Evolutionary conservation across 108 stramenopile genomes (phyloP).

Genomic region (Skeletonema potamos): DNA sequence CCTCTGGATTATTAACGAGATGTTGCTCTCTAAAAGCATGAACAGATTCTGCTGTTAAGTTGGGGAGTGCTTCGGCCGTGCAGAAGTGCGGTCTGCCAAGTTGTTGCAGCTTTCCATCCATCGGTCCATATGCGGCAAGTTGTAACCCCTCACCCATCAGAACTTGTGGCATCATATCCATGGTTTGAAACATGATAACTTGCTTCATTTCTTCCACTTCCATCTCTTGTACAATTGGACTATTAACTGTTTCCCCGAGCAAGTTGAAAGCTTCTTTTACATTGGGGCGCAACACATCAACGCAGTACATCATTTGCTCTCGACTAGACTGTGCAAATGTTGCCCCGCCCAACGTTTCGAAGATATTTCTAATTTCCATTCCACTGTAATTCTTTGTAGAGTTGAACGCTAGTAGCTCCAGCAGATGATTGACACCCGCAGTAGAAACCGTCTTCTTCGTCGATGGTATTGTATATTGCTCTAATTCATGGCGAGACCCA

Average conservation of each 20-base stretch:
- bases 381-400: conserved; percentile 51
- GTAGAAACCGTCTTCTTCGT: conserved; percentile 17
- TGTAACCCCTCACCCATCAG: conserved; percentile 87
- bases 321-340: conserved; percentile 80
- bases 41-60: conserved; percentile 67
- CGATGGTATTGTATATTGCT: neutral
- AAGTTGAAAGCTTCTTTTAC: conserved; percentile 76
- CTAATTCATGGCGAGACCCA: conserved; percentile 80
- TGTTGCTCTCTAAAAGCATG: conserved; percentile 60
- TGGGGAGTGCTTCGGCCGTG: conserved; percentile 57
- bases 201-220: conserved; percentile 74
- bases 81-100: conserved; percentile 87
- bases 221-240: conserved; percentile 55
- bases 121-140: conserved; percentile 80
- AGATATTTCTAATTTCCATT: conserved; percentile 48
- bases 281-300: conserved; percentile 92
- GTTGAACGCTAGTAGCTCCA: conserved; percentile 93
- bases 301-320: conserved; percentile 92
- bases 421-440: conserved; percentile 82
- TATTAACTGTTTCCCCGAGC: conserved; percentile 68
- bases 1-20: conserved; percentile 68
- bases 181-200: conserved; percentile 78
- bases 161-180: conserved; percentile 77
- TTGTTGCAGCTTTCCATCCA: conserved; percentile 58
- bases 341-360: conserved; percentile 75